phyloP scores from a whole-genome alignment of 352 stramenopile genomes.

The Blastocystis sp. region DNA sequence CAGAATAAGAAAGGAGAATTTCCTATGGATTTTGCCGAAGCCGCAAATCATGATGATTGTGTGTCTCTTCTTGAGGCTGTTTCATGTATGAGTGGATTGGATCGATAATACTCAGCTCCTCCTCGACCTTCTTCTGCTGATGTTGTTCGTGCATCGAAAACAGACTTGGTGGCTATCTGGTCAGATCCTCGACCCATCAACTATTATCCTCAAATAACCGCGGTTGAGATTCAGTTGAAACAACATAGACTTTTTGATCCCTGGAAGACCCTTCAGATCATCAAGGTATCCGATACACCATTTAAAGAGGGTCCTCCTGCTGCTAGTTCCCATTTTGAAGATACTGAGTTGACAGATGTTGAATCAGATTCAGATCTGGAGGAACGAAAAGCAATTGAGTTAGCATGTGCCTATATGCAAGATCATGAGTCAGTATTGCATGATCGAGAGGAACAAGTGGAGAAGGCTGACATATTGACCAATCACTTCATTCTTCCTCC shows the following conservation, averaged over 20 bases:
- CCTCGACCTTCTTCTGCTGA: not conserved
- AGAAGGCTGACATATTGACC: not conserved
- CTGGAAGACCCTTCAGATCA: not conserved
- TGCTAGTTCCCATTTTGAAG: not conserved
- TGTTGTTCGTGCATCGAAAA: not conserved
- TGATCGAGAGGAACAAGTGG: not conserved
- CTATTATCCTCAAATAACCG: slow-evolving; percentile 17
- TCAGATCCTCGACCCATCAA: not conserved
- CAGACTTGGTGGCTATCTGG: not conserved
- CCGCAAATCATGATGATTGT: not conserved
- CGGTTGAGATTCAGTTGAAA: slow-evolving; percentile 44
- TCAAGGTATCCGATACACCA: not conserved
- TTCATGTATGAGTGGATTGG: not conserved
- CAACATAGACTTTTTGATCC: slow-evolving; percentile 38
- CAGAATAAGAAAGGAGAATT: slow-evolving; percentile 28
- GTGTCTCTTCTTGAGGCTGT: not conserved
- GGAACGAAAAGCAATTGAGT: not conserved
- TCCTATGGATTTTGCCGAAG: not conserved
- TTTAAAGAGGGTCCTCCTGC: not conserved
- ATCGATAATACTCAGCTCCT: not conserved
- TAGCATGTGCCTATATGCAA: not conserved
- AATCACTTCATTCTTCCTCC: not conserved
- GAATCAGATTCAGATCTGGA: not conserved
- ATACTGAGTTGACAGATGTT: not conserved
- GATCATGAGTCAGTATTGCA: not conserved